Evolutionary conservation across 2,329 filamentous ascomycete species (phyloP), one percentile per base, ranked within the genome.

Genomic region (Ophiocordyceps australis): DNA sequence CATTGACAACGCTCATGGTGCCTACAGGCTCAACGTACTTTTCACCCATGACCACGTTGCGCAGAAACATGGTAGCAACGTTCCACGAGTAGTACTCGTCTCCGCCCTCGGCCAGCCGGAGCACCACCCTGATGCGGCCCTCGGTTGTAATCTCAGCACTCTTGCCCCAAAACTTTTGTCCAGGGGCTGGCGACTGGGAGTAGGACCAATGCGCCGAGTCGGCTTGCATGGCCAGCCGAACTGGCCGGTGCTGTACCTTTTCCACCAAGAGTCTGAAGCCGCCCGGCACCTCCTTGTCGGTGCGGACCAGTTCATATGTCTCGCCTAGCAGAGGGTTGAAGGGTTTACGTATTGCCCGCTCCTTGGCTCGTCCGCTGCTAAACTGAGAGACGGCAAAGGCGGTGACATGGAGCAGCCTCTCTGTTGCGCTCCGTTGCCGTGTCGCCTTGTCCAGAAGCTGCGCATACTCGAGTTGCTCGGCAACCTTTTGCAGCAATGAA

Each of bases 151-250:
- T 71, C 50, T 98, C 89, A 3, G 82, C 82, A 28, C 77, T 86
- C 57, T 95, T 95, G 29, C 89, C 89, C 89, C 89, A 95, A 56
- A 98, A 98, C 46, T 95, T 95, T 45, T 98, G 86, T 14, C 77
- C 76, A 0, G 89, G 89, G 29, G 78, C 74, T 0, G 89, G 81
- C 5, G 77, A 80, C 45, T 95, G 89, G 1, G 80, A 65, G 33
- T 93, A 74, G 3, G 77, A 82, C 89, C 89, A 98, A 30, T 67
- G 59, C 20, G 71, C 65, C 20, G 79, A 72, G 47, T 98, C 89
- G 5, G 86, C 89, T 48, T 95, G 85, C 56, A 85, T 86, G 5
- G 89, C 89, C 41, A 95, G 70, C 34, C 85, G 74, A 10, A 98
- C 81, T 0, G 89, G 89, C 4, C 89, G 75, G 47, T 98, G 89